A percentile compares a stretch with the other conserved stretches of the same genome.
phyloP scores from a whole-genome alignment of 2,329 filamentous ascomycete genomes.

The Metarhizium anisopliae region DNA sequence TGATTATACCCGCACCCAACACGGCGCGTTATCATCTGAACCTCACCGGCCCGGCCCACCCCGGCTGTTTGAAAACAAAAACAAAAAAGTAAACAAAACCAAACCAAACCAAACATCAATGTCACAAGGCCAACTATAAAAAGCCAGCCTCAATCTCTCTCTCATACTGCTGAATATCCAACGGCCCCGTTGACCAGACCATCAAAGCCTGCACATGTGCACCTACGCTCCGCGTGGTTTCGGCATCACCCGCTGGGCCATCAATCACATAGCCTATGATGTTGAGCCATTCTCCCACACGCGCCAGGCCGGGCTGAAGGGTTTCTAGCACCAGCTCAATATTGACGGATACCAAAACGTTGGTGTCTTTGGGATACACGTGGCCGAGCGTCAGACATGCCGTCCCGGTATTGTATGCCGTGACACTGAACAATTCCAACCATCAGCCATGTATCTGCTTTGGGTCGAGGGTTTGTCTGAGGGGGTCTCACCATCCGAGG shows the following conservation, averaged over 20 bases:
- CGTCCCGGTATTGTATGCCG: conserved; percentile 38
- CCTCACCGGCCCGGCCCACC: background rate
- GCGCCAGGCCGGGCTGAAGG: conserved; percentile 53
- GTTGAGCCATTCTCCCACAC: conserved; percentile 80
- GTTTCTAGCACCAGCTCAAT: conserved; percentile 61
- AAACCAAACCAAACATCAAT: too few species aligned
- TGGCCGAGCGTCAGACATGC: conserved; percentile 63
- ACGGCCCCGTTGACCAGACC: conserved; percentile 66
- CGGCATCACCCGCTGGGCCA: background rate
- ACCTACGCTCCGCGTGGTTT: background rate
- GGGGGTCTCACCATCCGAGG: conserved; percentile 68
- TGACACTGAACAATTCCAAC: conserved; percentile 31
- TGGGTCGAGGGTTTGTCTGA: background rate
- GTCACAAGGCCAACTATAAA: background rate
- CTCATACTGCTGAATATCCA: conserved; percentile 67
- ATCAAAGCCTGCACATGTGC: conserved; percentile 63
- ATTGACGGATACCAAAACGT: conserved; percentile 53
- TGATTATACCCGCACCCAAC: too few species aligned
- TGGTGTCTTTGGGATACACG: conserved; percentile 41
- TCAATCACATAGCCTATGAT: conserved; percentile 66
- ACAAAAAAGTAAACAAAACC: too few species aligned
- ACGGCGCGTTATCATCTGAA: too few species aligned
- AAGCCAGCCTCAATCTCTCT: conserved; percentile 35
- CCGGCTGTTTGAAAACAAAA: background rate
- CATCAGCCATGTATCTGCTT: background rate